Percentiles rank a stretch among this genome's conserved stretches.
These are phyloP conservation scores for Camellia sinensis DNA, from an alignment of 148 eudicot genomes.

Conservation along the genomic window DNA sequence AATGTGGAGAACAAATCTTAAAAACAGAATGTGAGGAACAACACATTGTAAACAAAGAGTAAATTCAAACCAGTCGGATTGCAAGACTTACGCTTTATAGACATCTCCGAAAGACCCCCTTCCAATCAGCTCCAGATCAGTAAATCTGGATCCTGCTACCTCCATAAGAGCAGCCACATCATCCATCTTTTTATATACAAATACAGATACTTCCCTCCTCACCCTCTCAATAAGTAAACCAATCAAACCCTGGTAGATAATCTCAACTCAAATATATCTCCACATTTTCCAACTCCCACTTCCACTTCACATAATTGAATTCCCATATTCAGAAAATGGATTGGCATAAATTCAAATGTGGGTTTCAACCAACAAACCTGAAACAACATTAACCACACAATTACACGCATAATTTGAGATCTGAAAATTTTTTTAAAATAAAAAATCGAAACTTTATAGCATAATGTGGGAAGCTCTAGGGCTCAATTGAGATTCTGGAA, in stretches of 20 bases:
- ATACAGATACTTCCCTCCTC: conserved; percentile 11
- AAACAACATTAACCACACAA: conserved; percentile 12
- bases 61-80: neutral
- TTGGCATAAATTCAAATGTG: conserved; percentile 5
- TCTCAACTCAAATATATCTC: conserved; percentile 24
- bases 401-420: conserved; percentile 13
- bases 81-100: conserved; percentile 69
- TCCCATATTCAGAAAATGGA: conserved; percentile 15
- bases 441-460: conserved; percentile 16
- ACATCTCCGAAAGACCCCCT: conserved; percentile 96
- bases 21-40: neutral
- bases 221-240: conserved; percentile 8
- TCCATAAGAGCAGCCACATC: conserved; percentile 67
- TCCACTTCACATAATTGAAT: conserved; percentile 18
- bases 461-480: conserved; percentile 13
- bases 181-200: conserved; percentile 39
- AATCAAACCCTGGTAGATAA: conserved; percentile 9
- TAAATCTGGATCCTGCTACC: conserved; percentile 74
- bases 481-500: neutral
- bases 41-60: neutral
- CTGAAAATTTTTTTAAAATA: neutral
- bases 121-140: conserved; percentile 85
- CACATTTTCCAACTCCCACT: conserved; percentile 31
- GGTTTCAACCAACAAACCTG: conserved; percentile 27
- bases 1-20: neutral